Base-by-base conservation (phyloP, 1,284 basidiomycete genomes). In the Ceratobasidium papillatum region DNA sequence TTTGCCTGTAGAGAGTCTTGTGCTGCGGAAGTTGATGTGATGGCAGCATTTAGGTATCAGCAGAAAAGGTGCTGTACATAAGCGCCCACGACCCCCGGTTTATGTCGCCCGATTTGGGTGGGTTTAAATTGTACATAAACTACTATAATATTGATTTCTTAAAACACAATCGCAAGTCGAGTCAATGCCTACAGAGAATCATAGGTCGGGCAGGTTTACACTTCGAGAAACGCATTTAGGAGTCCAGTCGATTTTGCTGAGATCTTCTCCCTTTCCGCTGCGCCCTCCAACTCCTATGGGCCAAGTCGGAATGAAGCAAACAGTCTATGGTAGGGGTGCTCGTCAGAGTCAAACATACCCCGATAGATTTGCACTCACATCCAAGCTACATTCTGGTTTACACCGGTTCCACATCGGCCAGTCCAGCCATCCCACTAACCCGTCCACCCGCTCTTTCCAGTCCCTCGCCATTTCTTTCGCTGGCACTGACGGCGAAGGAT, bases 221-320 rank as follows among this genome's bases (percentile, higher is more conserved):
- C 66, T 41, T 59, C 38, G 47, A 19, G 54, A 25, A 30, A 71
- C 22, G 30, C 66, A 71, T 34, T 71, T 71, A n/a, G 66, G 66
- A 27, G 66, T 71, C 66, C 66, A 71, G 32, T 71, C 38, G n/a
- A 71, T 49, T 41, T 59, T 59, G 25, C 34, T 59, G 43, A 71
- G 66, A 22, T 71, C 66, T 45, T 59, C 66, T 30, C 47, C 66
- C 12, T 38, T 36, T 17, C 25, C 38, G 25, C 51, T 34, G 43
- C 8, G 38, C 1, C 25, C 11, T 59, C 66, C 66, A 30, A 71
- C 19, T 7, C 66, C 66, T 27, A 41, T 41, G 1, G 66, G 66
- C 66, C 66, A 71, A 41, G 66, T 71, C n/a, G 66, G 66, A n/a
- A 71, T 71, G 22, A 59, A 71, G 56, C 66, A 71, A 32, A 71